phyloP scores from a whole-genome alignment of 495 filamentous ascomycete genomes.

The Penicillium pulvis region DNA sequence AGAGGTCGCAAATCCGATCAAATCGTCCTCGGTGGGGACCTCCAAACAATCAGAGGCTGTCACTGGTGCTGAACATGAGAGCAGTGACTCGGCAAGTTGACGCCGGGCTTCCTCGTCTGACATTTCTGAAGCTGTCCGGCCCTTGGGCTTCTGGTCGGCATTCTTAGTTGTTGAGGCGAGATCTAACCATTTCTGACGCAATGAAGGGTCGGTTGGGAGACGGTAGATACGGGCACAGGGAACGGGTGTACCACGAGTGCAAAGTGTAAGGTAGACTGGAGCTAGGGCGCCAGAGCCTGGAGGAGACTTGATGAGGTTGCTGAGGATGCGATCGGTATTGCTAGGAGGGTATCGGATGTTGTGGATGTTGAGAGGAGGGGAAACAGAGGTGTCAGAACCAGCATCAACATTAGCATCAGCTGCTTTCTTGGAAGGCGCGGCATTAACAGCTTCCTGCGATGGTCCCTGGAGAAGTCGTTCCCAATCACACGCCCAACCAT shows the following conservation, averaged over 20 bases:
- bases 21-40: conserved; percentile 71
- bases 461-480: conserved; percentile 56
- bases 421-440: conserved; percentile 4
- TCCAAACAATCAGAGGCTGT: conserved; percentile 58
- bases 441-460: conserved; percentile 4
- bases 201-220: conserved; percentile 54
- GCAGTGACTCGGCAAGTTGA: conserved; percentile 55
- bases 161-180: conserved; percentile 20
- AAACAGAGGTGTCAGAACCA: neutral
- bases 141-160: neutral
- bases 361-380: conserved; percentile 37
- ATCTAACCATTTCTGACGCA: conserved; percentile 58
- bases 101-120: conserved; percentile 47
- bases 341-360: conserved; percentile 27
- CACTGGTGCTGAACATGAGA: conserved; percentile 32
- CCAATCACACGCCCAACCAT: conserved; percentile 89
- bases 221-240: conserved; percentile 73
- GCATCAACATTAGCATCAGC: neutral
- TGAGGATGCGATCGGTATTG: conserved; percentile 26
- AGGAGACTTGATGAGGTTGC: conserved; percentile 25
- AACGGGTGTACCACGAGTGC: conserved; percentile 59
- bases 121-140: conserved; percentile 4
- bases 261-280: conserved; percentile 60
- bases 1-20: conserved; percentile 90
- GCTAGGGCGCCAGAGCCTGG: conserved; percentile 42